Base-by-base conservation (phyloP, 2,329 filamentous ascomycete species). In the Colletotrichum filicis region DNA sequence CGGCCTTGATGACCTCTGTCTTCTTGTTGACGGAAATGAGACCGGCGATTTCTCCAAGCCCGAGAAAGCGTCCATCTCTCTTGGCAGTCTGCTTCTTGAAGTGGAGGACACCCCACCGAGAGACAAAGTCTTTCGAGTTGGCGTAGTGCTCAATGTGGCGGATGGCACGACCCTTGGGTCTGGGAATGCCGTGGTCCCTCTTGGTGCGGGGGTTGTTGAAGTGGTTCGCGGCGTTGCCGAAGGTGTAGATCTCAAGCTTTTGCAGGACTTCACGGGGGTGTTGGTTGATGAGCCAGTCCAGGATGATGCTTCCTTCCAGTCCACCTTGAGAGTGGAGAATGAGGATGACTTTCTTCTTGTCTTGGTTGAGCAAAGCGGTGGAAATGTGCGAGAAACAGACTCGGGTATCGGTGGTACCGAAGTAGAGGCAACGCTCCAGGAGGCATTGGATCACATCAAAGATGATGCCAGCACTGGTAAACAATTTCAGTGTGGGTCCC, bases 91-190 rank as follows among this genome's bases (percentile, higher is more conserved):
- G 26, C 4, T 64, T 57, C 67, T 69, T 69, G 70, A 94, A 94
- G 79, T 93, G 89, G 32, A 96, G 84, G 4, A 95, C 90, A 2
- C 94, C 94, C 87, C 92, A 94, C 8, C 91, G 84, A 3, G 93
- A 89, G 3, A 96, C 93, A 76, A 94, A 93, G 77, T 97, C 94
- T n/a, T 86, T 88, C 7, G 87, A 88, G 79, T 95, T 93, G 3
- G 92, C 92, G 78, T 95, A 97, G 81, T 97, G 94, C 82, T 97
- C 94, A 42, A 96, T 92, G 75, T 95, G 87, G 11, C 88, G 87
- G 65, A 96, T 92, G 3, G 89, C 89, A 56, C 85, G 82, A 74
- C 85, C 84, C 9, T 85, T 82, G 16, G 85, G 80, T 4, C 61
- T 35, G 12, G 46, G 24, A 6, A 57, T 24, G 1, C 35, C 52